Evolutionary conservation across 2,329 filamentous ascomycete species (phyloP).

Genomic region (Didymella glomerata): DNA sequence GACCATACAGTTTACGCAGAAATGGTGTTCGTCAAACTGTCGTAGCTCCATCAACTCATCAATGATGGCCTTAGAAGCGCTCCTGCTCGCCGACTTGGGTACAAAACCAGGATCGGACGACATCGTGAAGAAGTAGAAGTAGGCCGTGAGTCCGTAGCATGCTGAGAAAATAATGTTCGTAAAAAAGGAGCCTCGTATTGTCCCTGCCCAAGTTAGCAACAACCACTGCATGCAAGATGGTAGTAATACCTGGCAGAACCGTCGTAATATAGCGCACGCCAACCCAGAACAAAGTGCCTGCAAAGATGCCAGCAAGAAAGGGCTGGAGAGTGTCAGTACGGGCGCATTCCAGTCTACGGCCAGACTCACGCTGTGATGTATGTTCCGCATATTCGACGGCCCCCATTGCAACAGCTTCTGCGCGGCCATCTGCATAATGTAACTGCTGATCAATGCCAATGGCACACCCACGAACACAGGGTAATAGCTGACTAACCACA

Average conservation of each 20-base stretch:
- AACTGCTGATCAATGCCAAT: constrained; percentile 70
- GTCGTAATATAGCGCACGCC: constrained; percentile 77
- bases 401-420: constrained; percentile 82
- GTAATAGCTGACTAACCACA: constrained; percentile 77
- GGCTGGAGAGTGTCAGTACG: constrained; percentile 63
- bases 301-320: constrained; percentile 93
- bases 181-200: constrained; percentile 71
- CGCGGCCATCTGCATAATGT: constrained; percentile 77
- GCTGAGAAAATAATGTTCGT: constrained; percentile 78
- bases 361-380: constrained; percentile 81
- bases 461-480: constrained; percentile 81
- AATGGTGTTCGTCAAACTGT: constrained; percentile 94
- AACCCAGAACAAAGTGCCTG: constrained; percentile 82
- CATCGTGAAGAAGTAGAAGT: constrained; percentile 91
- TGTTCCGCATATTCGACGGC: constrained; percentile 84
- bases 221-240: not conserved
- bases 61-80: constrained; percentile 87
- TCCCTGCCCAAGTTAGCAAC: constrained; percentile 61
- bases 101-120: constrained; percentile 89
- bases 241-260: constrained; percentile 72
- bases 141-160: constrained; percentile 72
- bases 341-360: not conserved
- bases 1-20: constrained; percentile 95
- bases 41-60: constrained; percentile 83
- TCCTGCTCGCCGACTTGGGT: constrained; percentile 86